phyloP scores from a whole-genome alignment of 2,329 filamentous ascomycete species.

The Hypoxylon rubiginosum region DNA sequence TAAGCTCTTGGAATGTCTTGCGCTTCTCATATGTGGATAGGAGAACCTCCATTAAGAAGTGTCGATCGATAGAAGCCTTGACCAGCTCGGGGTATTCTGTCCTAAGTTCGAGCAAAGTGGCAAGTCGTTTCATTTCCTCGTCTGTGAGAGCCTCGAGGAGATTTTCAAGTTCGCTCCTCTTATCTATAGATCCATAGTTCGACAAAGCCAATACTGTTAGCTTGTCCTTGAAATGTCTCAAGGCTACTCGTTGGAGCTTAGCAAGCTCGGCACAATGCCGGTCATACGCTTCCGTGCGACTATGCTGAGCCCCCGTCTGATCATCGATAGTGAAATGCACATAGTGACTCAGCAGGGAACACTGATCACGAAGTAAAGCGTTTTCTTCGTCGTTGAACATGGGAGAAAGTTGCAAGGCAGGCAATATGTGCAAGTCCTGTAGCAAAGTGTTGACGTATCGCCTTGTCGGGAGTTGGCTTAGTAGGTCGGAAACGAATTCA shows the following conservation, averaged over 20 bases:
- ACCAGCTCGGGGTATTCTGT: slow-evolving; percentile 83
- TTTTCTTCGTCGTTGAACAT: slow-evolving; percentile 82
- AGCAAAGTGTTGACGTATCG: slow-evolving; percentile 92
- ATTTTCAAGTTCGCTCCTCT: slow-evolving; percentile 80
- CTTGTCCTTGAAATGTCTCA: slow-evolving; percentile 90
- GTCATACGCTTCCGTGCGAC: slow-evolving; percentile 79
- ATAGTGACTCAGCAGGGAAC: slow-evolving; percentile 86
- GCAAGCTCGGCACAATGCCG: slow-evolving; percentile 82
- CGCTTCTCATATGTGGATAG: slow-evolving; percentile 81
- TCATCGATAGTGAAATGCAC: slow-evolving; percentile 92
- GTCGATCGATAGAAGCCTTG: slow-evolving; percentile 72
- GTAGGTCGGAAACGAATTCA: slow-evolving; percentile 89
- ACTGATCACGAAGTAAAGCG: slow-evolving; percentile 83
- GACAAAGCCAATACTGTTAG: slow-evolving; percentile 91
- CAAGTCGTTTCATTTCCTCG: slow-evolving; percentile 78
- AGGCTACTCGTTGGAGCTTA: slow-evolving; percentile 81
- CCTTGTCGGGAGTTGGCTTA: slow-evolving; percentile 93
- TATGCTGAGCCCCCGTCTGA: slow-evolving; percentile 84
- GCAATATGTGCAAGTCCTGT: slow-evolving; percentile 85
- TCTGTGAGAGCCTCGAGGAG: slow-evolving; percentile 82
- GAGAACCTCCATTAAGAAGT: slow-evolving; percentile 78
- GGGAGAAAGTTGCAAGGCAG: slow-evolving; percentile 82
- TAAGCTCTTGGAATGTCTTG: slow-evolving; percentile 84
- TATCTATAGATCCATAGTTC: slow-evolving; percentile 90
- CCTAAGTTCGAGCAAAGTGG: slow-evolving; percentile 79